Base-by-base conservation (phyloP, 192 early-diverging fungal species). In the Coemansia sp. region DNA sequence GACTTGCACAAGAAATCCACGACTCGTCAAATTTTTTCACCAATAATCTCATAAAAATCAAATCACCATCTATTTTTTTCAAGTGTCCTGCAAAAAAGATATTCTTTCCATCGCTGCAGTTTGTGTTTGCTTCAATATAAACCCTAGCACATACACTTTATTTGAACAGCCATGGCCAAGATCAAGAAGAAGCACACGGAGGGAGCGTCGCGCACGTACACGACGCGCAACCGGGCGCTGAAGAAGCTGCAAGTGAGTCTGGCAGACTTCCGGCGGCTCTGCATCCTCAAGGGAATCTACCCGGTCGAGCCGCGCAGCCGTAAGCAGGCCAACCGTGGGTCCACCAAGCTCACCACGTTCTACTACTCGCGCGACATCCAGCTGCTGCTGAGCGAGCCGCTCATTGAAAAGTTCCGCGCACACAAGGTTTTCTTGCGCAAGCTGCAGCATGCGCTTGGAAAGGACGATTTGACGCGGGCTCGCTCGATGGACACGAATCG, bases 251-350 rank as follows among this genome's bases (percentile, higher is more conserved):
- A 99, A 78, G 78, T 99, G 57, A 87, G 89, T 43, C 87, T 99
- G 73, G 87, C 92, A 14, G 92, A 95, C 71, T 99, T 99, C 85
- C 88, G 96, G 72, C 93, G 95, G 23, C 84, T 99, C 43, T 97
- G 95, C 79, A 99, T 99, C 81, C 83, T 99, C 66, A 99, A 99
- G 83, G 97, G 97, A 27, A 92, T 99, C 64, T 99, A 99, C 82
- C 97, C 97, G 5, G 89, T 92, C 25, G 94, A 97, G 79, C 97
- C 97, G 43, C 87, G 84, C 59, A 94, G 91, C 84, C 92, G 91
- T 70, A 94, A 94, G 84, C 95, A 93, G 79, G 92, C 92, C 72
- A 89, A 89, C 82, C 91, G 91, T 69, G 94, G 94, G 19, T 92
- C 90, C 22, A 91, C 92, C 4, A 88, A 90, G 45, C 92, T 92